Evolutionary conservation across 1,284 basidiomycete genomes (phyloP), one percentile per base, ranked within the genome.

Genomic region (Cerrena zonata): DNA sequence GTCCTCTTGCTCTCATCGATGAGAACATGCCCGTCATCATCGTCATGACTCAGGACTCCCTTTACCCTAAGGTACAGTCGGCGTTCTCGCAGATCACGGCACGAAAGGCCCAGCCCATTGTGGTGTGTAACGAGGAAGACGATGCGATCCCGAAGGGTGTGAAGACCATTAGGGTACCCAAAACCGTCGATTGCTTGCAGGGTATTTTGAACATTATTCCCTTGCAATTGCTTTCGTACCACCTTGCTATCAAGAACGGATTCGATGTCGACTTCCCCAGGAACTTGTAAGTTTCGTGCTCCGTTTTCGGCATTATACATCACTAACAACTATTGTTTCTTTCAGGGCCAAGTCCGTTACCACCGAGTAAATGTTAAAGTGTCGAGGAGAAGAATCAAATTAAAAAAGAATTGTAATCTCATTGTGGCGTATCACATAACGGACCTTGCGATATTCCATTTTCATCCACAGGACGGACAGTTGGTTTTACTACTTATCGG

Each of bases 181-280:
- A 82, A 72, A 96, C 95, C 5, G 86, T 96, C 53, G 96, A 99
- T 72, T 94, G 86, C 65, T 75, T 99, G 51, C 96, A 99, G 73
- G 96, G 96, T 45, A 70, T 99, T 57, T 73, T 99, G 70, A 99
- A 98, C 72, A 91, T 99, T 70, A 88, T 99, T 56, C 95, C 96
- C 39, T 78, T 99, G 56, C 96, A 99, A 70, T 77, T 99, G 53
- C 79, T 99, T 55, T 93, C 89, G 55, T 99, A 99, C 74, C 94
- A 99, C 75, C 75, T 99, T 55, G 95, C 95, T 10, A 85, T 96
- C 61, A 89, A 83, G 72, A 94, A 93, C 66, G 95, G 95, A 47
- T 94, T 93, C 59, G 94, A 99, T 68, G 95, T 98, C 61, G 95
- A 99, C 69, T 98, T 97, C 87, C 95, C 95, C 23, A 80, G 95